phyloP scores from a whole-genome alignment of 2,329 filamentous ascomycete species.

The Sporothrix protearum region DNA sequence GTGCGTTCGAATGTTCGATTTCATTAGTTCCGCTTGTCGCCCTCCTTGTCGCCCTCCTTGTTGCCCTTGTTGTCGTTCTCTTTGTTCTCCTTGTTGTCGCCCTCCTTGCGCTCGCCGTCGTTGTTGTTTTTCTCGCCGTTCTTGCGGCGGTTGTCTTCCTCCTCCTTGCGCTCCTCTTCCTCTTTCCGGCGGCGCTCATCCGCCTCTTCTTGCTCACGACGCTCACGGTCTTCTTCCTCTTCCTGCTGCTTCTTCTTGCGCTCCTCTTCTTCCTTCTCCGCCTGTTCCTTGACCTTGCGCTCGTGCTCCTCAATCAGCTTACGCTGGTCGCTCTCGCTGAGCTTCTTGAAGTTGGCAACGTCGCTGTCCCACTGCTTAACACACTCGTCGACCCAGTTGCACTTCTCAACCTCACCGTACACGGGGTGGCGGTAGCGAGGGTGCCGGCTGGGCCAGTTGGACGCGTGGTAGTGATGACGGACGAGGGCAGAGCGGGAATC shows the following conservation, averaged over 20 bases:
- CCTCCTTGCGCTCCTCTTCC: constrained; percentile 20
- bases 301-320: constrained; percentile 42
- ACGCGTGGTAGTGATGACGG: constrained; percentile 72
- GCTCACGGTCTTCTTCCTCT: constrained; percentile 35
- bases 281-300: constrained; percentile 32
- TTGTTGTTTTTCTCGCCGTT: neutral
- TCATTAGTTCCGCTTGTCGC: constrained; percentile 12
- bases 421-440: constrained; percentile 64
- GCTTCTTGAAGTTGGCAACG: constrained; percentile 55
- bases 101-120: neutral
- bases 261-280: constrained; percentile 30
- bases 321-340: constrained; percentile 58
- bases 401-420: constrained; percentile 66
- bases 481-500: constrained; percentile 63
- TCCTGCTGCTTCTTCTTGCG: constrained; percentile 29
- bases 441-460: constrained; percentile 65
- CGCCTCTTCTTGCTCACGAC: constrained; percentile 25
- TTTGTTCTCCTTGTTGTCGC: neutral
- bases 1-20: neutral
- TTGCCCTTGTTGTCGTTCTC: neutral
- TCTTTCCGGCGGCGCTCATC: constrained; percentile 21
- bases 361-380: constrained; percentile 64
- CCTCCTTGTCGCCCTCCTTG: neutral
- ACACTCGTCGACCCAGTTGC: constrained; percentile 65
- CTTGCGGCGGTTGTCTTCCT: constrained; percentile 14